Conservation (phyloP, 1,139 yeast species). For the Zhuliangozyma blackwelliae region DNA sequence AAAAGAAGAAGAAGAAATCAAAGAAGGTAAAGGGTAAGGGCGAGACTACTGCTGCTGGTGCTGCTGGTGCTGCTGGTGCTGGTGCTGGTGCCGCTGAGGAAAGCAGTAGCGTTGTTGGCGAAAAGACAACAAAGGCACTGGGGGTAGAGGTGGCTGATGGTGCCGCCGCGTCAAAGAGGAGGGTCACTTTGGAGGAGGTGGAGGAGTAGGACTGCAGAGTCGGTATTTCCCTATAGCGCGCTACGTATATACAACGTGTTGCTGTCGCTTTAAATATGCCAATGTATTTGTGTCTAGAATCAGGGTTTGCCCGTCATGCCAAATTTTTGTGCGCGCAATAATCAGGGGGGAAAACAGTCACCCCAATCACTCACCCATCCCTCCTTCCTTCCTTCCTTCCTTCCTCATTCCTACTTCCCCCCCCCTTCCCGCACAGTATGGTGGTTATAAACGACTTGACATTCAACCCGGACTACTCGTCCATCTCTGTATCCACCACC, state of each 20-base stretch:
- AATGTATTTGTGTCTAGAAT: no score
- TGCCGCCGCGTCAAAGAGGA: constrained; percentile 19
- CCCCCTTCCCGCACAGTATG: constrained; percentile 1
- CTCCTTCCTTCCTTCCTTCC: neutral
- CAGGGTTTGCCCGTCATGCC: no score
- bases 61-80: constrained; percentile 7
- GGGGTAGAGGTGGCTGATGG: constrained; percentile 10
- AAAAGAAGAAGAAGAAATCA: constrained; percentile 23
- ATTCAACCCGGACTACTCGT: constrained; percentile 43
- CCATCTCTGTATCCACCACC: constrained; percentile 36
- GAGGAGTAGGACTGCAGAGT: constrained; percentile 26
- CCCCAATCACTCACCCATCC: no score
- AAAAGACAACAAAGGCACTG: constrained; percentile 12
- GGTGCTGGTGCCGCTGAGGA: no score
- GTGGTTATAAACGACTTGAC: constrained; percentile 33
- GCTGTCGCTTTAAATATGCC: neutral
- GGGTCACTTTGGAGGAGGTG: constrained; percentile 45
- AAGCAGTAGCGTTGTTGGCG: no score
- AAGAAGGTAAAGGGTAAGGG: constrained; percentile 14
- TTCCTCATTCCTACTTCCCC: neutral
- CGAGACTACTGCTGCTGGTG: constrained; percentile 1
- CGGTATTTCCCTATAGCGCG: no score
- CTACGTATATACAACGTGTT: neutral
- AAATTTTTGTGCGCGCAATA: no score
- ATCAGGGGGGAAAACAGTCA: no score